Evolutionary conservation across 495 filamentous ascomycete genomes (phyloP).

Genomic region (Talaromyces adpressus): DNA sequence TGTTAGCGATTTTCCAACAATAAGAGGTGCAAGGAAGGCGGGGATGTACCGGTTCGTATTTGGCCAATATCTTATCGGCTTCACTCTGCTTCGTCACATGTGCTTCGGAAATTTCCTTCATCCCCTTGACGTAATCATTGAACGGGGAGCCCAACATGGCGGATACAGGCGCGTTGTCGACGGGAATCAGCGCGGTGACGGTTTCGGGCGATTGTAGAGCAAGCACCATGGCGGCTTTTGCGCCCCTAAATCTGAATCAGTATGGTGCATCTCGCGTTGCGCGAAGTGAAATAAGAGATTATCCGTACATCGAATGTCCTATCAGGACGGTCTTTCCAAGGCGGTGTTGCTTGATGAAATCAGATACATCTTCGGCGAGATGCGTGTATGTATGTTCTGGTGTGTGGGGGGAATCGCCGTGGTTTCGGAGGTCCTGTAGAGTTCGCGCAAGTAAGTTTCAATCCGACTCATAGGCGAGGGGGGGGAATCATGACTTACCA

Average conservation of each 20-base stretch:
- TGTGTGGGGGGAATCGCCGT: slow-evolving; percentile 82
- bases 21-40: not conserved
- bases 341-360: slow-evolving; percentile 70
- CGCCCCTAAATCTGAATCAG: slow-evolving; percentile 54
- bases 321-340: slow-evolving; percentile 69
- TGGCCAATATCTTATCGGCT: slow-evolving; percentile 69
- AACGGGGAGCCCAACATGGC: slow-evolving; percentile 68
- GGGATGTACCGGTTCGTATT: slow-evolving; percentile 59
- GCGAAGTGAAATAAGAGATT: not conserved
- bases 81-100: slow-evolving; percentile 61
- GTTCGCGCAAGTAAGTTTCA: not conserved
- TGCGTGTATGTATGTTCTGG: slow-evolving; percentile 70
- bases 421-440: slow-evolving; percentile 83
- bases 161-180: slow-evolving; percentile 91
- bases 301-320: slow-evolving; percentile 84
- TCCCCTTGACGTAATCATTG: slow-evolving; percentile 72
- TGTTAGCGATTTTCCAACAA: not conserved
- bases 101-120: slow-evolving; percentile 65
- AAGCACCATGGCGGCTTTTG: slow-evolving; percentile 89
- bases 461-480: not conserved
- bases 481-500: slow-evolving; percentile 46
- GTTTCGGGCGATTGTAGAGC: slow-evolving; percentile 61
- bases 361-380: slow-evolving; percentile 81
- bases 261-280: not conserved
- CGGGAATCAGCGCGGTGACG: slow-evolving; percentile 64